Evolutionary conservation across 345 rosid species (phyloP).

Genomic region (Eutrema heterophyllum): DNA sequence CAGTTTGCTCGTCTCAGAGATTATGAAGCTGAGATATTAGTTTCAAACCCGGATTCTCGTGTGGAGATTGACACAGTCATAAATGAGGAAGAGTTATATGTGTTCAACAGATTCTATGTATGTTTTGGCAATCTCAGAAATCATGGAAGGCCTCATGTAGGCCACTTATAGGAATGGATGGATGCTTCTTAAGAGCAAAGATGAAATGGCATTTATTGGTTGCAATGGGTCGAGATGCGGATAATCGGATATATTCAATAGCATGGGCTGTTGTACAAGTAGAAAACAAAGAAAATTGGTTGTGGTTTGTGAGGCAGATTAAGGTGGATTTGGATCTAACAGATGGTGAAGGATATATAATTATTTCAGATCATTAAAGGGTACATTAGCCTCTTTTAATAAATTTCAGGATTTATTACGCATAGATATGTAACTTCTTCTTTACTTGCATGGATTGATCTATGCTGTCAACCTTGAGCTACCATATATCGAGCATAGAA

Average conservation of each 20-base stretch:
- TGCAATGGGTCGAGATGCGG: not conserved
- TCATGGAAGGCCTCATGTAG: not conserved
- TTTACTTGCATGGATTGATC: not conserved
- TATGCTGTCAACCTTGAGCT: not conserved
- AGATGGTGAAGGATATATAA: not conserved
- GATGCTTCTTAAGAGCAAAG: not conserved
- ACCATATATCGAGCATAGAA: not conserved
- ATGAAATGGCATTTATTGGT: not conserved
- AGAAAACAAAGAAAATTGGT: not conserved
- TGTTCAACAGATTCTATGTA: not conserved
- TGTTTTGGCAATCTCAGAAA: not conserved
- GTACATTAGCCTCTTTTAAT: too few relatives aligned
- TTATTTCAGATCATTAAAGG: not conserved
- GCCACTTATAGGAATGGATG: not conserved
- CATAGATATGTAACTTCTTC: too few relatives aligned
- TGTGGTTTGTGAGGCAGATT: not conserved
- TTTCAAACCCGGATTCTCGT: too few relatives aligned
- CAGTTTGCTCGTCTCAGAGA: too few relatives aligned
- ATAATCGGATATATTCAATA: not conserved
- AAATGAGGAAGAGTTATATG: not conserved
- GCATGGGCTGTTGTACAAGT: not conserved
- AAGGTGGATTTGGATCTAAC: not conserved
- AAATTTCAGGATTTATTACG: too few relatives aligned
- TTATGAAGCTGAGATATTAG: too few relatives aligned
- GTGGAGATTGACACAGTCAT: too few relatives aligned